Evolutionary conservation across 139 green algal genomes (phyloP).

Genomic region (Chlorella sp.): DNA sequence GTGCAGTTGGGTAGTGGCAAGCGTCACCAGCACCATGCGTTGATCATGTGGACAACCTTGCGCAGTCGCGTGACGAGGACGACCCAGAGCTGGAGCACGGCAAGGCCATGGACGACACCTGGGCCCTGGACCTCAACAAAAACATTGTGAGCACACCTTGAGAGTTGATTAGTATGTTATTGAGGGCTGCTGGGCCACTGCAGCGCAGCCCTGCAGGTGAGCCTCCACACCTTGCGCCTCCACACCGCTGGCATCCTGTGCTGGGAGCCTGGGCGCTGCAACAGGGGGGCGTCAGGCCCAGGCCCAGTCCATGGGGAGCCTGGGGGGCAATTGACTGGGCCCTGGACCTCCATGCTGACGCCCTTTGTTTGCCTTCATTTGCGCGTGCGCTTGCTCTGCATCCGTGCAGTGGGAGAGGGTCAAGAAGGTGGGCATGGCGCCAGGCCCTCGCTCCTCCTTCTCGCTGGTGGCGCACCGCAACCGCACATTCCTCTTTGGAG

Average conservation of each 20-base stretch:
- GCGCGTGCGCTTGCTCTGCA: too few species aligned
- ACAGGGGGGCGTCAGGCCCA: too few species aligned
- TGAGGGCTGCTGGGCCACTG: too few species aligned
- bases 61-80: slow-evolving; percentile 39
- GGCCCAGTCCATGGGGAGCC: too few species aligned
- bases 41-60: not conserved
- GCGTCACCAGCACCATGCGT: too few species aligned
- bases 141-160: slow-evolving; percentile 35
- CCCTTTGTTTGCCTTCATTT: not conserved
- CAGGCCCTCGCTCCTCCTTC: slow-evolving; percentile 74
- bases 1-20: not conserved
- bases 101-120: slow-evolving; percentile 80
- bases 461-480: slow-evolving; percentile 61
- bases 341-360: slow-evolving; percentile 75
- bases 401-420: slow-evolving; percentile 83
- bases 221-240: too few species aligned
- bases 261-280: too few species aligned
- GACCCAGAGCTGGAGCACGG: slow-evolving; percentile 78
- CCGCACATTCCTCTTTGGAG: slow-evolving; percentile 84
- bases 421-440: slow-evolving; percentile 83
- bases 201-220: too few species aligned
- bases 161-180: too few species aligned
- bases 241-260: too few species aligned
- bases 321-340: too few species aligned
- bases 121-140: slow-evolving; percentile 51